phyloP scores from a whole-genome alignment of 2,329 filamentous ascomycete species.

The Diaporthe sp. region DNA sequence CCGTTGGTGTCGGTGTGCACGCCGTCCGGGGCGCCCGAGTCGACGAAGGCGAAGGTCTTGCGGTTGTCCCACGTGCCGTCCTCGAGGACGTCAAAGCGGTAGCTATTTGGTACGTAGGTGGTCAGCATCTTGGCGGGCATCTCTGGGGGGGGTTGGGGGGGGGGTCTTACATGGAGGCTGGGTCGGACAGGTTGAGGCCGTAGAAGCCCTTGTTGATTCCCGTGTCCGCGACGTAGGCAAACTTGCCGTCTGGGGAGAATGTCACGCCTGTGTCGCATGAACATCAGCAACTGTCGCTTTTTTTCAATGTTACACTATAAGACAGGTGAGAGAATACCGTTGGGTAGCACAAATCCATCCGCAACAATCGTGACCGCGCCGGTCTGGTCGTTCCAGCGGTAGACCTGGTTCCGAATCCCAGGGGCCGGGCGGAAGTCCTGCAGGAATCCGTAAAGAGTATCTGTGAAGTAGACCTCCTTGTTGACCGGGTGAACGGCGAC shows the following conservation, averaged over 20 bases:
- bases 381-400: constrained; percentile 65
- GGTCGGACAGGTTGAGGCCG: constrained; percentile 56
- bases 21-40: constrained; percentile 69
- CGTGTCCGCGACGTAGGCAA: constrained; percentile 68
- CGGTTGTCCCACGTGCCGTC: constrained; percentile 60
- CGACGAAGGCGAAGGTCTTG: constrained; percentile 67
- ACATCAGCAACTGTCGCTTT: not conserved
- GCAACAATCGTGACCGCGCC: constrained; percentile 68
- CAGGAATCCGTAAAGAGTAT: constrained; percentile 70
- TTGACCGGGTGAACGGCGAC: constrained; percentile 65
- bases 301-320: too few relatives aligned
- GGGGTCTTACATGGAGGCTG: constrained; percentile 62
- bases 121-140: not conserved
- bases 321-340: constrained; percentile 54
- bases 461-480: constrained; percentile 75
- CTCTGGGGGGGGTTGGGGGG: constrained; percentile 2
- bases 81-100: constrained; percentile 56
- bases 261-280: constrained; percentile 55
- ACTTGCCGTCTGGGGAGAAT: constrained; percentile 64
- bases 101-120: constrained; percentile 46
- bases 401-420: constrained; percentile 69
- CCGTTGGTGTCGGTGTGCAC: constrained; percentile 68
- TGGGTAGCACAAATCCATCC: constrained; percentile 68
- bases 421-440: constrained; percentile 70
- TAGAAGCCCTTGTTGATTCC: constrained; percentile 61